Base-by-base conservation (phyloP, 2,329 filamentous ascomycete species). In the Trichoderma endophyticum region DNA sequence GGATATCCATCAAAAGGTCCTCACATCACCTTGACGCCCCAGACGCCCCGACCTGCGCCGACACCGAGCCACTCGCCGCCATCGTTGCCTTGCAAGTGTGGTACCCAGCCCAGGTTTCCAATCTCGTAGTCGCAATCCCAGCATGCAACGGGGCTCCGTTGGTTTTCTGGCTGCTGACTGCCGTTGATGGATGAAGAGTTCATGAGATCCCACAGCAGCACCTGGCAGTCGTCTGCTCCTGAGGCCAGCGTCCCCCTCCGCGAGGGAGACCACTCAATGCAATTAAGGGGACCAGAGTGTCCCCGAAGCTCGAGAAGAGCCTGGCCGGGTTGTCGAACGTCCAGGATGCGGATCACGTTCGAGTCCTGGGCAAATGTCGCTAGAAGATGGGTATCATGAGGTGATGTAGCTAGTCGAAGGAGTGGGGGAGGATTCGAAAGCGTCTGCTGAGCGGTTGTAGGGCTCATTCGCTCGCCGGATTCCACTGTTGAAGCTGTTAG, bases 331-430 rank as follows among this genome's bases (percentile, higher is more conserved):
- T 99, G 96, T 63, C 96, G 92, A 3, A 98, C 95, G 78, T 99
- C 96, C 34, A 99, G 90, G 70, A 99, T 97, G 62, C 96, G 93
- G 79, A 99, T 95, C 39, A 97, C 85, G 77, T 92, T 95, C 4
- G 93, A 97, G 80, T 98, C 96, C 78, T 94, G 92, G 21, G 96
- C 95, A 81, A 99, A 98, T 0, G 96, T 99, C n/a, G 95, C 95
- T 43, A 99, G 89, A 39, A 99, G 90, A 80, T 99, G 95, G 7
- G 94, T 92, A 81, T 99, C 96, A 78, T 98, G 95, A 1, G 96
- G 96, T 1, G 95, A 98, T 14, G 95, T 96, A 57, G 94, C 93
- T 34, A 97, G 86, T 70, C 93, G 89, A 71, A 97, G 85, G 51
- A 97, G 85, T 1, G 94, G 93, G 4, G 92, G 92, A 21, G 92